Evolutionary conservation across 805 yeast species (phyloP).

Genomic region (Kodamaea fukazawae): DNA sequence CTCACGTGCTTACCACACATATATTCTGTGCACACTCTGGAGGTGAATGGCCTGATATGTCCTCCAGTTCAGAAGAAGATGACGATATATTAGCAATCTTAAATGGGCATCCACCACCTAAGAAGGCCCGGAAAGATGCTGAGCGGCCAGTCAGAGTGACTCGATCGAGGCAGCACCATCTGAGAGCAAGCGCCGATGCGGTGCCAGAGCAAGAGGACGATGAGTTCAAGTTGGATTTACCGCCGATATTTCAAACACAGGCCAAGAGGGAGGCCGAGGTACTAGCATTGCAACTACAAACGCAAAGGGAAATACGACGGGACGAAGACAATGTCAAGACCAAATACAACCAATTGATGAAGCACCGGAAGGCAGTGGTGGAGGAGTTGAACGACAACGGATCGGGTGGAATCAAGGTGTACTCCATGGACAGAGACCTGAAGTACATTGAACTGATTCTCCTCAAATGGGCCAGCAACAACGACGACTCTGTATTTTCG

Average conservation of each 20-base stretch:
- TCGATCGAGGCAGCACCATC: neutral
- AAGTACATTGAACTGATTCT: conserved; percentile 21
- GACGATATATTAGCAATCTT: conserved; percentile 5
- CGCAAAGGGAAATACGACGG: conserved; percentile 14
- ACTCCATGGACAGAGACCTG: conserved; percentile 17
- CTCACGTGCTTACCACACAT: too few relatives aligned
- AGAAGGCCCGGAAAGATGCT: neutral
- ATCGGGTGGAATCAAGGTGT: conserved; percentile 16
- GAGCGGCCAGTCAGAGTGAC: neutral
- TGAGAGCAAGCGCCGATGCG: neutral
- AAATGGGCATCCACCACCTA: conserved; percentile 1
- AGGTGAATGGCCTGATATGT: neutral
- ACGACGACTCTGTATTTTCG: conserved; percentile 9
- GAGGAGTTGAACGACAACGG: conserved; percentile 35
- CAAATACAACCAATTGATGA: conserved; percentile 12
- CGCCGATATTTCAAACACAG: conserved; percentile 27
- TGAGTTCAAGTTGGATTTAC: conserved; percentile 23
- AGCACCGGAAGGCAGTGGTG: conserved; percentile 16
- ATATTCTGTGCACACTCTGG: too few relatives aligned
- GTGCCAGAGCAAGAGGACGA: conserved; percentile 3
- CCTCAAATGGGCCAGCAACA: conserved; percentile 11
- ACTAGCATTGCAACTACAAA: conserved; percentile 17
- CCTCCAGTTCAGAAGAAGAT: conserved; percentile 9
- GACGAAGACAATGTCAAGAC: conserved; percentile 11
- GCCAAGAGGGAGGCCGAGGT: conserved; percentile 27